phyloP scores from a whole-genome alignment of 1,139 yeast genomes.

The Blastobotrys apis region DNA sequence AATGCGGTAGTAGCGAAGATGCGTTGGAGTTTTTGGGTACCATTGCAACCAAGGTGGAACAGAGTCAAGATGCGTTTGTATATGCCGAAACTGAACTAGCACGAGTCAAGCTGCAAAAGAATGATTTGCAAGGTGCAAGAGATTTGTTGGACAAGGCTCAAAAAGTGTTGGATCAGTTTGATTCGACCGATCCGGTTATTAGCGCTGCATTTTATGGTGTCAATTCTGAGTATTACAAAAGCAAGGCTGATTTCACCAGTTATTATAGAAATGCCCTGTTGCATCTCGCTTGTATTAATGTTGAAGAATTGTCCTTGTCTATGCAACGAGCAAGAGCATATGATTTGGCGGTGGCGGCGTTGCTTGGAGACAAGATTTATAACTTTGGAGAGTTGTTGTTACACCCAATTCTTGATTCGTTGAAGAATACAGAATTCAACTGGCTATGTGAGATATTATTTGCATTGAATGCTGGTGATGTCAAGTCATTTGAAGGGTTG shows the following conservation, averaged over 20 bases:
- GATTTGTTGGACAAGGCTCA: constrained; percentile 61
- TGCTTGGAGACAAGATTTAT: constrained; percentile 87
- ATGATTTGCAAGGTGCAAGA: constrained; percentile 60
- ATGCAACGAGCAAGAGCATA: constrained; percentile 63
- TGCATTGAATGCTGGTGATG: constrained; percentile 74
- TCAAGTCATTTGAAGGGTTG: constrained; percentile 54
- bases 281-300: constrained; percentile 60
- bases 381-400: constrained; percentile 92
- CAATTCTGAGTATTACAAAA: constrained; percentile 70
- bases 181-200: constrained; percentile 62
- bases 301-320: constrained; percentile 46
- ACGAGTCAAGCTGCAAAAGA: constrained; percentile 57
- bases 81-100: constrained; percentile 77
- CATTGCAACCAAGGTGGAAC: constrained; percentile 48
- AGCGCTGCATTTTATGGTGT: constrained; percentile 82
- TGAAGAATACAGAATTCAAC: constrained; percentile 49
- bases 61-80: constrained; percentile 47
- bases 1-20: constrained; percentile 44
- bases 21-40: constrained; percentile 54
- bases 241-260: constrained; percentile 69
- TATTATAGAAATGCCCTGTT: constrained; percentile 68
- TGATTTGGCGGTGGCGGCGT: constrained; percentile 80
- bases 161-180: constrained; percentile 54
- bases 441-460: constrained; percentile 75
- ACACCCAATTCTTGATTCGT: constrained; percentile 71